Evolutionary conservation across 2,329 filamentous ascomycete species (phyloP).

Genomic region (Trichoderma simmonsii): DNA sequence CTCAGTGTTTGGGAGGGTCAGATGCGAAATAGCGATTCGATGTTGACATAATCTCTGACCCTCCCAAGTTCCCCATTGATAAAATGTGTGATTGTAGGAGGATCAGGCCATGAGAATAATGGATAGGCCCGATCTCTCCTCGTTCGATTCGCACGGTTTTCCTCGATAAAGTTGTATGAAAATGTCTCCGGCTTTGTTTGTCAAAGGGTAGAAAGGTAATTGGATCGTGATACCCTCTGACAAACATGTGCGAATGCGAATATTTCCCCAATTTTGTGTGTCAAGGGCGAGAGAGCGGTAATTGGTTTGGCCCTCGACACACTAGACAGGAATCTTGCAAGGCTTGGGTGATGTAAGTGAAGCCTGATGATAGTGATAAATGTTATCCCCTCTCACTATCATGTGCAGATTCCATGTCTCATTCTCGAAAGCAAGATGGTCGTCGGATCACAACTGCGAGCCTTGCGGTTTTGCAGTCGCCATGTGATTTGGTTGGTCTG

Average conservation of each 20-base stretch:
- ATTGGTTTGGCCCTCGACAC: not conserved
- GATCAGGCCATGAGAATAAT: not conserved
- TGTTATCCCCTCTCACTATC: not conserved
- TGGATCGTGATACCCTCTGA: not conserved
- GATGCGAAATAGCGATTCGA: not conserved
- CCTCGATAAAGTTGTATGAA: not conserved
- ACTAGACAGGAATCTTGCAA: not conserved
- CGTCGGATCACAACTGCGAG: not conserved
- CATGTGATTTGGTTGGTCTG: not conserved
- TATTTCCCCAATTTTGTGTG: not conserved
- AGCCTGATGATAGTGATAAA: not conserved
- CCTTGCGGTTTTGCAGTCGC: not conserved
- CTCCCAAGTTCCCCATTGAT: slow-evolving; percentile 1
- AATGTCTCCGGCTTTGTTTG: not conserved
- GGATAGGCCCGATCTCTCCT: not conserved
- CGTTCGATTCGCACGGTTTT: not conserved
- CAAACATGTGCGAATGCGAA: not conserved
- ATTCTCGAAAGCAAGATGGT: not conserved
- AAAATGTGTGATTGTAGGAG: not conserved
- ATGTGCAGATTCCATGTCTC: not conserved
- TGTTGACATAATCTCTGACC: not conserved
- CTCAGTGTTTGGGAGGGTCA: not conserved
- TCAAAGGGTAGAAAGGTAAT: not conserved
- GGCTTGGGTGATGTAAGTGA: not conserved
- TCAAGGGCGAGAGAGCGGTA: not conserved